Conservation (phyloP, 2,329 filamentous ascomycete species). For the Penicillium sp. region DNA sequence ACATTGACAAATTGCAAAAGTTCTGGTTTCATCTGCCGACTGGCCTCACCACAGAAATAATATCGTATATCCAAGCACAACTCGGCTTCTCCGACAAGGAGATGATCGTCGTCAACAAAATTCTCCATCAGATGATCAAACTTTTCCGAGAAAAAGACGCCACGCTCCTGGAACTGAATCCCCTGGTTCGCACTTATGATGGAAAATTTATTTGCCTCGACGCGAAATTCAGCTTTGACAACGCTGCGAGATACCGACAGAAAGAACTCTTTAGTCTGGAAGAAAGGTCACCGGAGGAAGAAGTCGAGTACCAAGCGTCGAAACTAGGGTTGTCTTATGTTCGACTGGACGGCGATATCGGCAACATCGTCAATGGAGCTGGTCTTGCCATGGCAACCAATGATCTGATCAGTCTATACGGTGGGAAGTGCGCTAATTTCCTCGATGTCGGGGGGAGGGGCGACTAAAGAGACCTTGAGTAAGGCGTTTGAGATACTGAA, state of each 20-base stretch:
- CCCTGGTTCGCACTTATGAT: constrained; percentile 32
- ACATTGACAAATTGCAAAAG: constrained; percentile 24
- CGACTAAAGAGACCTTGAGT: constrained; percentile 27
- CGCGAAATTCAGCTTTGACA: constrained; percentile 50
- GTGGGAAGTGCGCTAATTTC: constrained; percentile 34
- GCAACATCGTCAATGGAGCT: constrained; percentile 35
- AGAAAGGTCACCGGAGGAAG: constrained; percentile 33
- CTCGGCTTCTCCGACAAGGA: constrained; percentile 26
- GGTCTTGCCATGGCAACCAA: constrained; percentile 39
- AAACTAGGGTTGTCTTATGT: constrained; percentile 31
- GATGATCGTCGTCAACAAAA: constrained; percentile 22
- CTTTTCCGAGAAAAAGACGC: constrained; percentile 50
- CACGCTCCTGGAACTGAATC: constrained; percentile 45
- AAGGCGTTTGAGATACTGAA: constrained; percentile 31
- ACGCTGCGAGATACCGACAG: constrained; percentile 48
- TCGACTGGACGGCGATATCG: constrained; percentile 33
- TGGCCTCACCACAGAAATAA: constrained; percentile 27
- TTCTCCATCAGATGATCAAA: constrained; percentile 33
- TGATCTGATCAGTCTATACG: constrained; percentile 27
- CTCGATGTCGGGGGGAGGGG: constrained; percentile 33
- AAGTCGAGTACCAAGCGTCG: constrained; percentile 37
- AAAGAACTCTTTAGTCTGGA: constrained; percentile 39
- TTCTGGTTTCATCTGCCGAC: constrained; percentile 26
- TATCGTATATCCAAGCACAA: constrained; percentile 21
- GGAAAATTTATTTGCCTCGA: constrained; percentile 36